phyloP scores from a whole-genome alignment of 2,329 filamentous ascomycete species.

The Coniosporium tulheliwenetii region DNA sequence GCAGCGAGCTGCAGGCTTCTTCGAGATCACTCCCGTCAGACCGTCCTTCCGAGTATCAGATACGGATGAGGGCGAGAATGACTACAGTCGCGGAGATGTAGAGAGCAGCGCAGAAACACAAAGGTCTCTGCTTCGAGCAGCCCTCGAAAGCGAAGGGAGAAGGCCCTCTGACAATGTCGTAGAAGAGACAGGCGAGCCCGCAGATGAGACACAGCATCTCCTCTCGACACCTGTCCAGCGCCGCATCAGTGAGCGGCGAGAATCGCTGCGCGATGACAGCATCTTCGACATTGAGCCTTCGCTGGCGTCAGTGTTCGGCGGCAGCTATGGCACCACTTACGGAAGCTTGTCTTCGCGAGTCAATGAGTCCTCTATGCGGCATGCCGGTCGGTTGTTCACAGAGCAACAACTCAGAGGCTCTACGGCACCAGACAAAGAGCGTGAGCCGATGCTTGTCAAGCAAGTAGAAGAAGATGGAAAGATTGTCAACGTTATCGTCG shows the following conservation, averaged over 20 bases:
- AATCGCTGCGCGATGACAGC: constrained; percentile 20
- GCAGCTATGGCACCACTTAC: constrained; percentile 53
- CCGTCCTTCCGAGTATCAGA: constrained; percentile 49
- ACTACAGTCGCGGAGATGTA: constrained; percentile 14
- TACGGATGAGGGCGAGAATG: constrained; percentile 24
- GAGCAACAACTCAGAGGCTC: constrained; percentile 29
- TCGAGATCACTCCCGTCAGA: constrained; percentile 69
- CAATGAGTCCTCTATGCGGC: constrained; percentile 39
- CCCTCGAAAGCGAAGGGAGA: constrained; percentile 19
- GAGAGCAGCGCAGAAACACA: constrained; percentile 22
- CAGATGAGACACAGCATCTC: constrained; percentile 15
- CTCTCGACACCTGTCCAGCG: constrained; percentile 12
- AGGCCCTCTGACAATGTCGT: constrained; percentile 22
- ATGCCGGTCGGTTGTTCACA: constrained; percentile 35
- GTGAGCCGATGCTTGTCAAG: constrained; percentile 71
- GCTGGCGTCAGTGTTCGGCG: constrained; percentile 48
- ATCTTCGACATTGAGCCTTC: constrained; percentile 34
- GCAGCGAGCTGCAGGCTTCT: constrained; percentile 79
- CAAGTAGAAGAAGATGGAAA: constrained; percentile 80
- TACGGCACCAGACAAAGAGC: constrained; percentile 26
- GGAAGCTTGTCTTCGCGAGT: constrained; percentile 41
- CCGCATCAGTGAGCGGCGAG: constrained; percentile 12
- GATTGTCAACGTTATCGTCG: constrained; percentile 69
- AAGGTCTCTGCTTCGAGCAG: constrained; percentile 24
- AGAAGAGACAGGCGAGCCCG: constrained; percentile 14